Evolutionary conservation across 1,139 yeast species (phyloP), one percentile per base, ranked within the genome.

Genomic region (Saccharomycopsis hybrid): DNA sequence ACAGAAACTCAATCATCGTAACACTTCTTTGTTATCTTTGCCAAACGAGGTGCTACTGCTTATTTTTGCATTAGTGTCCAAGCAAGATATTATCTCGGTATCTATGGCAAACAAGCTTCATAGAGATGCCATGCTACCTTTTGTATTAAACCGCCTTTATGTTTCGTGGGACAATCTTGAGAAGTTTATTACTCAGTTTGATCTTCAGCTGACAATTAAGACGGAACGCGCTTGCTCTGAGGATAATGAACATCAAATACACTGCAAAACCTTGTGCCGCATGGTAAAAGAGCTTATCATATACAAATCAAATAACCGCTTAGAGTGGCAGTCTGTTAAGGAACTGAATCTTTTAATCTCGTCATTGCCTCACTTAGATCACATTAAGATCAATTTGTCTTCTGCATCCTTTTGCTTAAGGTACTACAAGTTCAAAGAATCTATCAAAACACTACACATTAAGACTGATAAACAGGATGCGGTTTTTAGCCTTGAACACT

Each of bases 361-460:
- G 9, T 29, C 18, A 13, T 13, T 38, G 11, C 29, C 33, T 29
- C 24, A 25, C 3, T 27, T 49, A 18, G 18, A 37, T 4, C 5
- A 25, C 24, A 13, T 51, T 2, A 39, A 40, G 8, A 48, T 51
- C 11, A 11, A 45, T 9, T 24, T 51, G 7, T 40, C 48, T 2
- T 42, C 52, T 4, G 42, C 51, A 2, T 46, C 52, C 2, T 49
- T 46, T 41, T 50, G 50, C 18, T 28, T 52, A 13, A 52, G 46
- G 33, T 49, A 46, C 32, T 49, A 43, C 33, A 40, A n/a, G 18
- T 47, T 52, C 27, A 46, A 42, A 30, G 13, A 31, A 3, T 18
- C 32, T 18, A 37, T 52, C 11, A 36, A 43, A 28, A 9, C 33
- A 5, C 38, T 52, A 5, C 18, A 41, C 5, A 13, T 52, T n/a